Evolutionary conservation across 1,284 basidiomycete species (phyloP).

Genomic region (Tremellales sp.): DNA sequence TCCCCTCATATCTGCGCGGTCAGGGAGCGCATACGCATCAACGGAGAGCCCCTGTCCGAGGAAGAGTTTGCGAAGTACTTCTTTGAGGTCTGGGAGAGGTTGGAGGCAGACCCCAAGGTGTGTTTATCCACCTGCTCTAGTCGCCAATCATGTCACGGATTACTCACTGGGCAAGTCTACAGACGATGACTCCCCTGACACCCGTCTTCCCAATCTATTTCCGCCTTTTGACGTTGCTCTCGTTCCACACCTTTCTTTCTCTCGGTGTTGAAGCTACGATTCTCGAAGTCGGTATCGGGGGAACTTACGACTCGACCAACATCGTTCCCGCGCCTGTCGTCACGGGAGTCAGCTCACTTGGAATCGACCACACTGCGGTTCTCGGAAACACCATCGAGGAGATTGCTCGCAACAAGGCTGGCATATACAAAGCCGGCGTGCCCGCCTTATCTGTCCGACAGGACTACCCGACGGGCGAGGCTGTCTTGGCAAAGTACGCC

Average conservation of each 20-base stretch:
- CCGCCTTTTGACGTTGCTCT: conserved; percentile 85
- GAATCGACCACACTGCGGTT: conserved; percentile 88
- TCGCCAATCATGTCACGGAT: background rate
- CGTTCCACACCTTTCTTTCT: conserved; percentile 83
- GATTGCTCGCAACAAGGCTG: conserved; percentile 94
- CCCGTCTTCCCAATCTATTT: conserved; percentile 80
- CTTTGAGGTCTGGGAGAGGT: conserved; percentile 92
- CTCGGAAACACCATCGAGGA: conserved; percentile 85
- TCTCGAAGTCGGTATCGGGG: conserved; percentile 95
- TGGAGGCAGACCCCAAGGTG: conserved; percentile 67
- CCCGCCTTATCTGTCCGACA: conserved; percentile 83
- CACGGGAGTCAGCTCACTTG: conserved; percentile 85
- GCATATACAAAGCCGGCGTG: conserved; percentile 89
- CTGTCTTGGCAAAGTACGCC: conserved; percentile 65
- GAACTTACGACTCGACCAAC: conserved; percentile 93
- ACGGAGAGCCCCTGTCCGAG: conserved; percentile 85
- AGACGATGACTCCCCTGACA: conserved; percentile 55
- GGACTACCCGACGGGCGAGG: conserved; percentile 60
- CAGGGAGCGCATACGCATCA: conserved; percentile 90
- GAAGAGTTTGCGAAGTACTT: conserved; percentile 85
- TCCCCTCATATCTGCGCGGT: conserved; percentile 96
- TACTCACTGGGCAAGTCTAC: background rate
- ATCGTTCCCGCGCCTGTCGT: conserved; percentile 85
- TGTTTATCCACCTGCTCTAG: conserved; percentile 15
- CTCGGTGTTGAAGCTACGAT: conserved; percentile 75